These are phyloP conservation scores for Zygnema circumcarinatum DNA, from an alignment of 139 green algal genomes.

Conservation along the genomic window DNA sequence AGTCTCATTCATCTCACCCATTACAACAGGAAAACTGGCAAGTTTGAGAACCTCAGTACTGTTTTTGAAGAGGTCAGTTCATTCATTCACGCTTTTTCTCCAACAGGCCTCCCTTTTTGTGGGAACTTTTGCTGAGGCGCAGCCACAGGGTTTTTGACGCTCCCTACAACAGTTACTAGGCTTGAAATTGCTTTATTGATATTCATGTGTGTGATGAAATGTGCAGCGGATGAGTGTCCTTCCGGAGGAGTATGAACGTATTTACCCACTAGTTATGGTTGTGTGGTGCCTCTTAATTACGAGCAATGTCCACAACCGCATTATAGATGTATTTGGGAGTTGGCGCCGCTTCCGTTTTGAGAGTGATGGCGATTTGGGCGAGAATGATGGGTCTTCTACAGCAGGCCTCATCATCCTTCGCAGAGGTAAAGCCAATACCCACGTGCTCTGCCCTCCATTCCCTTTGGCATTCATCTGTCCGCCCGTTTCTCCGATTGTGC, in stretches of 20 bases:
- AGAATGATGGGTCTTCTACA: not conserved
- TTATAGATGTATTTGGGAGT: constrained; percentile 41
- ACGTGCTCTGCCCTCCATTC: too few species aligned
- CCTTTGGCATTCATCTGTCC: too few species aligned
- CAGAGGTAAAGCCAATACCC: constrained; percentile 16
- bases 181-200: too few species aligned
- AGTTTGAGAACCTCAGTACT: constrained; percentile 29
- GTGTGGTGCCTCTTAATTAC: constrained; percentile 42
- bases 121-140: too few species aligned
- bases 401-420: constrained; percentile 39
- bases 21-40: not conserved
- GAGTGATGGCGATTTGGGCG: constrained; percentile 39
- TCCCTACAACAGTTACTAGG: too few species aligned
- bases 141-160: too few species aligned
- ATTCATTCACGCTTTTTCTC: not conserved
- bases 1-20: constrained; percentile 67
- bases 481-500: too few species aligned
- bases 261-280: constrained; percentile 59
- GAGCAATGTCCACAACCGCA: constrained; percentile 59
- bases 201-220: too few species aligned
- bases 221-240: constrained; percentile 53
- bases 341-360: constrained; percentile 56
- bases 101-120: not conserved
- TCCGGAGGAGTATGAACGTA: constrained; percentile 47
- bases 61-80: constrained; percentile 57